Evolutionary conservation across 1,284 basidiomycete genomes (phyloP).

Genomic region (Leccinum holopus): DNA sequence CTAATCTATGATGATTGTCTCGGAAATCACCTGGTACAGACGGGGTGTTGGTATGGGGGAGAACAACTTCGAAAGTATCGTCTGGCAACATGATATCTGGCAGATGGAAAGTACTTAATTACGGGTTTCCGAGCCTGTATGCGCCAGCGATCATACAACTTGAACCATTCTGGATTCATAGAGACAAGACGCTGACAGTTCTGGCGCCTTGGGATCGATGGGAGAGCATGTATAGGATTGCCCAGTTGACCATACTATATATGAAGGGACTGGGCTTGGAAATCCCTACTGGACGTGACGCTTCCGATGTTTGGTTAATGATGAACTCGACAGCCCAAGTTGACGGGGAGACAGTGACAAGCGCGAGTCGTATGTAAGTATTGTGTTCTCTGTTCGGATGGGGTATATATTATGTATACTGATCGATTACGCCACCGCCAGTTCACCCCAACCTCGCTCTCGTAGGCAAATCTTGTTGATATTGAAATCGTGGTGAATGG

Average conservation of each 20-base stretch:
- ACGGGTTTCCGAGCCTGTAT: conserved; percentile 48
- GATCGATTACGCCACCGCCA: conserved; percentile 19
- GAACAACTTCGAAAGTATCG: too few species aligned
- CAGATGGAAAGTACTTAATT: conserved; percentile 21
- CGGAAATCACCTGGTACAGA: too few species aligned
- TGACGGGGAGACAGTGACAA: conserved; percentile 44
- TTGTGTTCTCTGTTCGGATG: too few species aligned
- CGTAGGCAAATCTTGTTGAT: conserved; percentile 45
- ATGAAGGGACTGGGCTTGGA: conserved; percentile 40
- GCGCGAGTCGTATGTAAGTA: conserved; percentile 50
- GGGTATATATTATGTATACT: too few species aligned
- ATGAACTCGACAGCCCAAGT: conserved; percentile 50
- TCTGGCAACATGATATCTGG: conserved; percentile 29
- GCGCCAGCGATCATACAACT: conserved; percentile 52
- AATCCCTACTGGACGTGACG: conserved; percentile 44
- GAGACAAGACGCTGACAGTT: conserved; percentile 24
- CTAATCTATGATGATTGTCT: too few species aligned
- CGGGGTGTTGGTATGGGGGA: too few species aligned
- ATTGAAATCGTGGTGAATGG: conserved; percentile 43
- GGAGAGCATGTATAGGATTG: conserved; percentile 44
- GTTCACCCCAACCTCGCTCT: conserved; percentile 55
- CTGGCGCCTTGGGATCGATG: conserved; percentile 52
- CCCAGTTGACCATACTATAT: conserved; percentile 38
- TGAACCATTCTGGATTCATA: conserved; percentile 46
- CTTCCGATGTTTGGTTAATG: conserved; percentile 50